Percentiles rank a stretch among this genome's conserved stretches.
Conservation (phyloP, 2,329 filamentous ascomycete species). For the Nigrospora sphaerica region DNA sequence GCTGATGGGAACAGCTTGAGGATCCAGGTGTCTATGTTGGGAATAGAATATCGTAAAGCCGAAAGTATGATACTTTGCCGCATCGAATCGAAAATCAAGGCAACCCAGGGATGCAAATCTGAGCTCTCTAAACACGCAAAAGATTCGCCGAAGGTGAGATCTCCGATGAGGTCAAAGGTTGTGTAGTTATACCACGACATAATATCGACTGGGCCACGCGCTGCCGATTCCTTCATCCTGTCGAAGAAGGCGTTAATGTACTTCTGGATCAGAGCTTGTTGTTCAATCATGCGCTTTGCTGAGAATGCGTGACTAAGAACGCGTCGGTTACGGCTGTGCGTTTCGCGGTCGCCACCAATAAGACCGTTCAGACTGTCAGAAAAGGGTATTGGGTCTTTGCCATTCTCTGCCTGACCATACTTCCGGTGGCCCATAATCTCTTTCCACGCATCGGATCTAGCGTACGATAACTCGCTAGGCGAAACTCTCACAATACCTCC, state of each 20-base stretch:
- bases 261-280: slow-evolving; percentile 11
- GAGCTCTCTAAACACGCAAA: slow-evolving; percentile 9
- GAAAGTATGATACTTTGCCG: not conserved
- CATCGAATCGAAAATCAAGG: slow-evolving; percentile 4
- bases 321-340: slow-evolving; percentile 2
- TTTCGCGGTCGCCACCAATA: slow-evolving; percentile 19
- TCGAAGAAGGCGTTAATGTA: slow-evolving; percentile 12
- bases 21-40: not conserved
- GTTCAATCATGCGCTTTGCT: slow-evolving; percentile 10
- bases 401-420: slow-evolving; percentile 12
- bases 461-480: slow-evolving; percentile 31
- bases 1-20: no score
- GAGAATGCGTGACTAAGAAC: slow-evolving; percentile 11
- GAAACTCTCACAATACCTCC: slow-evolving; percentile 30
- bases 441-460: slow-evolving; percentile 24
- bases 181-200: slow-evolving; percentile 9
- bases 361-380: slow-evolving; percentile 12
- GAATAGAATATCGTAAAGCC: not conserved
- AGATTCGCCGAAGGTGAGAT: slow-evolving; percentile 10
- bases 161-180: slow-evolving; percentile 14
- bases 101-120: slow-evolving; percentile 9
- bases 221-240: not conserved
- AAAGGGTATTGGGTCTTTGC: slow-evolving; percentile 18
- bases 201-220: slow-evolving; percentile 2
- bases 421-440: slow-evolving; percentile 18